Conservation (phyloP, 495 filamentous ascomycete genomes). For the Bryoglossum gracile region DNA sequence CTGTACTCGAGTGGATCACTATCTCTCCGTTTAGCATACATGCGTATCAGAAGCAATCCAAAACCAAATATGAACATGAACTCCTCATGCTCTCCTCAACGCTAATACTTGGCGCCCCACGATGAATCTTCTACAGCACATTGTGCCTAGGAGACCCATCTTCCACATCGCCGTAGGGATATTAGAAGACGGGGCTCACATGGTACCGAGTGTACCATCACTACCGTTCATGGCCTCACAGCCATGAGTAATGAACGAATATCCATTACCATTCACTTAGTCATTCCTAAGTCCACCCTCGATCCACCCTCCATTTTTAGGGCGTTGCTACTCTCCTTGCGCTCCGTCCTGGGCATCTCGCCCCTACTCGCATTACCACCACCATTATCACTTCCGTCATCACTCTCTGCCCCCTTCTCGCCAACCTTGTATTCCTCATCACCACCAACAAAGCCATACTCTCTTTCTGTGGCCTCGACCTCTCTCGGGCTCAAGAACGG, state of each 20-base stretch:
- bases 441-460: conserved; percentile 19
- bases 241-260: conserved; percentile 1
- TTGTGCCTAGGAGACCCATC: no score
- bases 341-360: neutral
- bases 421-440: conserved; percentile 19
- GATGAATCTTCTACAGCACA: no score
- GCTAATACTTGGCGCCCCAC: no score
- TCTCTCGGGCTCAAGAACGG: conserved; percentile 57
- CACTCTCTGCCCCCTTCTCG: conserved; percentile 1
- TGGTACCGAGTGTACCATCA: no score
- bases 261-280: conserved; percentile 1
- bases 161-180: no score
- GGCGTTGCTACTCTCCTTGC: neutral
- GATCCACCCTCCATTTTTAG: neutral
- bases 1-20: no score
- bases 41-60: no score
- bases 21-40: no score
- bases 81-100: no score
- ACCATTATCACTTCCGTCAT: neutral
- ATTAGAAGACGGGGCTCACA: no score
- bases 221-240: no score
- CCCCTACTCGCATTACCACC: neutral
- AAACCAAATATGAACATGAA: no score
- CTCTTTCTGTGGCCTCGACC: conserved; percentile 39
- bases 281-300: conserved; percentile 7